Base-by-base conservation (phyloP, 352 stramenopile species). In the Globisporangium takayamanum region DNA sequence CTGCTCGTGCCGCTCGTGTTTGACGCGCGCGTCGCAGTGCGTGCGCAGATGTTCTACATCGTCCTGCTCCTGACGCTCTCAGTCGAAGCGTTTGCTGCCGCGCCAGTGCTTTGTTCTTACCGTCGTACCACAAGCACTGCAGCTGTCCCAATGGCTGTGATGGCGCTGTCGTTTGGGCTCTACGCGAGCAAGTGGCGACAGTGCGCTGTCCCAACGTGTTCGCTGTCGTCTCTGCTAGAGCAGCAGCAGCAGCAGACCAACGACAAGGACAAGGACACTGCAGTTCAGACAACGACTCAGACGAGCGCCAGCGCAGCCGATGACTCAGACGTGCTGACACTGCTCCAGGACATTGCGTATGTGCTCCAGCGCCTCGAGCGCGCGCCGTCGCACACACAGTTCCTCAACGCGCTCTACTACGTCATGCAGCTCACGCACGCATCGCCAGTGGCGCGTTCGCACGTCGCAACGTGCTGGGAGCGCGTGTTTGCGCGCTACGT, bases 381-480 rank as follows among this genome's bases (percentile, higher is more conserved):
- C 7, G 80, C 78, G 12, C 66, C 74, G 37, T 87, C 80, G n/a
- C 78, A 87, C 51, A 68, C 67, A 1, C 78, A 69, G 26, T 91
- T 82, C 36, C 48, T 89, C 44, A 88, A 91, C 50, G 77, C 72
- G 18, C 14, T 89, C 4, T 91, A 89, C 48, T 67, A 82, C 45
- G 55, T 84, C 52, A 62, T 80, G 37, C 72, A 71, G 28, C 59
- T 80, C 1, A 75, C 72, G 7, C 41, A 63, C 41, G 67, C 65
- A 37, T 70, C 57, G 36, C 26, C 50, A 45, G 54, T 45, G 37
- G 63, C 63, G 8, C 62, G 76, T 4, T n/a, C 41, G 11, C 64
- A 54, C 5, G 63, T 88, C 41, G 59, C 68, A 10, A 18, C 42
- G 1, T 53, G 68, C 18, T 88, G 76, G 80, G 68, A 85, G 48